phyloP scores from a whole-genome alignment of 495 filamentous ascomycete species.

The Penicillium mononematosum region DNA sequence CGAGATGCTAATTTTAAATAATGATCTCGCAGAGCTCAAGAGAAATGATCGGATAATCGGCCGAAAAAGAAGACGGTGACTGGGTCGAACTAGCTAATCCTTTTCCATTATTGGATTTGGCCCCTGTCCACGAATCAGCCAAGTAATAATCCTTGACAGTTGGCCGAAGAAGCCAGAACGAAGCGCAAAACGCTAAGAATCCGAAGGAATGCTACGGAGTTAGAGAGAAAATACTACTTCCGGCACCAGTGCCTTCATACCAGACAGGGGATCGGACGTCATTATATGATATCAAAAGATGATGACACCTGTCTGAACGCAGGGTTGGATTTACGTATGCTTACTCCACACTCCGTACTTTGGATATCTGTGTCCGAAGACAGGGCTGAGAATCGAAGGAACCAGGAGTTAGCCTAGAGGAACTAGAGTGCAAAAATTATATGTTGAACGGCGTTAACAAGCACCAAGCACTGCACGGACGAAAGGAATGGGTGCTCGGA shows the following conservation, averaged over 20 bases:
- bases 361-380: background rate
- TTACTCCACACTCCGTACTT: background rate
- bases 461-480: background rate
- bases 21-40: background rate
- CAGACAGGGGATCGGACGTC: background rate
- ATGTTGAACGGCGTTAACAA: background rate
- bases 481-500: background rate
- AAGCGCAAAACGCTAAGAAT: background rate
- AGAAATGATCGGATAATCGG: background rate
- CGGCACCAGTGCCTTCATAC: background rate
- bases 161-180: background rate
- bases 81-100: background rate
- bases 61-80: background rate
- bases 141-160: slow-evolving; percentile 1
- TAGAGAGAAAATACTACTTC: background rate
- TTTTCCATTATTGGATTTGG: background rate
- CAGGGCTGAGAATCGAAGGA: background rate
- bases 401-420: background rate
- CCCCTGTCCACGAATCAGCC: background rate
- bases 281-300: slow-evolving; percentile 1
- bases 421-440: background rate
- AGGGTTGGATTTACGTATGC: background rate
- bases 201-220: background rate
- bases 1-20: background rate
- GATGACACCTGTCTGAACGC: background rate